These are phyloP conservation scores for Termitomyces sp. DNA, from an alignment of 768 basidiomycete genomes.

Conservation along the genomic window DNA sequence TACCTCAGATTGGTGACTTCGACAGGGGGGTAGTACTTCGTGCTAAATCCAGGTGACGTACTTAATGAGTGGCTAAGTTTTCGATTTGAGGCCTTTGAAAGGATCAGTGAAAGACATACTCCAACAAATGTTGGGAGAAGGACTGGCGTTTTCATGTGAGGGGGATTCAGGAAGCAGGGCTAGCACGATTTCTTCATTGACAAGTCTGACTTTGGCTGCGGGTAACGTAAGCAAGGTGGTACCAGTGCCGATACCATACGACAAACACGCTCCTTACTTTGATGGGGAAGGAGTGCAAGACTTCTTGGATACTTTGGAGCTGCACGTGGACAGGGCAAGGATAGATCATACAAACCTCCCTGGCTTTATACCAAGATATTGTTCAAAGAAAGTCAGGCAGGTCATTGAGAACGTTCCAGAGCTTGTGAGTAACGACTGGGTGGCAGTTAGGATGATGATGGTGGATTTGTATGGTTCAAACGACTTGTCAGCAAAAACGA, in stretches of 20 bases:
- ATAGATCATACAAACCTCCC: fast-evolving
- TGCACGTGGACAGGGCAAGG: background rate
- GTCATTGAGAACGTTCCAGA: background rate
- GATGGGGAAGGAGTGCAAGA: background rate
- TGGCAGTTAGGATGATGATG: background rate
- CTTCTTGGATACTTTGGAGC: background rate
- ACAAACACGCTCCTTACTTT: background rate
- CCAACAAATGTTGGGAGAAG: too few species aligned
- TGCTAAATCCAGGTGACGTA: too few species aligned
- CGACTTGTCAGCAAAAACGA: background rate
- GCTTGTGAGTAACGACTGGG: background rate
- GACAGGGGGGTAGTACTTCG: too few species aligned
- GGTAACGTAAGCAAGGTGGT: background rate
- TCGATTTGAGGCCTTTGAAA: too few species aligned
- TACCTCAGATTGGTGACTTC: too few species aligned
- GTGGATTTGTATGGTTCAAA: background rate
- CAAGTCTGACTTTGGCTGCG: too few species aligned
- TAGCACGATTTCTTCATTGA: too few species aligned
- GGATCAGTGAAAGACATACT: too few species aligned
- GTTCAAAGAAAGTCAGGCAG: background rate
- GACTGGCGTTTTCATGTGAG: too few species aligned
- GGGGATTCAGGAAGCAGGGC: too few species aligned
- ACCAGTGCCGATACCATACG: background rate
- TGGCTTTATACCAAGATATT: background rate
- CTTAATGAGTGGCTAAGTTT: too few species aligned